Evolutionary conservation across 352 stramenopile species (phyloP).

Genomic region (Phytophthora fragariaefolia): DNA sequence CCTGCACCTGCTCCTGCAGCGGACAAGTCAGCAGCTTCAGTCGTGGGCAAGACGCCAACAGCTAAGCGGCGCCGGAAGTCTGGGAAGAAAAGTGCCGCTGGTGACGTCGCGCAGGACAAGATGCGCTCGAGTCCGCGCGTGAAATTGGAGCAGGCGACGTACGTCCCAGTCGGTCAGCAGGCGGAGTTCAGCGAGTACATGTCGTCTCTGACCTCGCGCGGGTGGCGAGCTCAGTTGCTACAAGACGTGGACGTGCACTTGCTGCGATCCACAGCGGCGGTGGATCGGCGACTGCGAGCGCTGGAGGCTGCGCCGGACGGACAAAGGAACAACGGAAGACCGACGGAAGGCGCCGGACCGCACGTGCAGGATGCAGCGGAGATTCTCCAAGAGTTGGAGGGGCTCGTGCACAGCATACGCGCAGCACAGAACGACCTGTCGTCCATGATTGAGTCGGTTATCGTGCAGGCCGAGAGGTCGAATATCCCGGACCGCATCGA

Average conservation of each 20-base stretch:
- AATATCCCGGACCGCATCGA: slow-evolving; percentile 36
- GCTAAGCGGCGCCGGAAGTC: slow-evolving; percentile 10
- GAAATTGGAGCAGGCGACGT: slow-evolving; percentile 22
- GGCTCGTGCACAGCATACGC: slow-evolving; percentile 30
- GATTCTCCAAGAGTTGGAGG: slow-evolving; percentile 35
- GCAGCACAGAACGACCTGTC: slow-evolving; percentile 37
- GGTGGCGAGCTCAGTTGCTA: slow-evolving; percentile 39
- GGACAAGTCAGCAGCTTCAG: not conserved
- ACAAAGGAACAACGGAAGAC: slow-evolving; percentile 16
- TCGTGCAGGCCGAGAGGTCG: slow-evolving; percentile 27
- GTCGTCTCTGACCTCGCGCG: slow-evolving; percentile 29
- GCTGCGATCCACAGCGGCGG: slow-evolving; percentile 28
- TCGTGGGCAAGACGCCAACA: not conserved
- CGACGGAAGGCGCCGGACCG: slow-evolving; percentile 24
- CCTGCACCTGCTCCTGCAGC: too few species aligned
- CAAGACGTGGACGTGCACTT: slow-evolving; percentile 42
- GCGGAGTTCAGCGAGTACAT: slow-evolving; percentile 35
- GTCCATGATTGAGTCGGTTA: slow-evolving; percentile 32
- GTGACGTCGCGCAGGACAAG: slow-evolving; percentile 4
- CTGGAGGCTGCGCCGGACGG: slow-evolving; percentile 2
- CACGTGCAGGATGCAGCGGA: slow-evolving; percentile 32
- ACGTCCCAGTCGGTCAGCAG: slow-evolving; percentile 20
- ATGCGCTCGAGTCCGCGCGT: slow-evolving; percentile 22
- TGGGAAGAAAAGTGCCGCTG: slow-evolving; percentile 9
- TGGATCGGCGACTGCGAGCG: slow-evolving; percentile 29